phyloP scores from a whole-genome alignment of 257 asterid genomes.

The Solanum chmielewskii region DNA sequence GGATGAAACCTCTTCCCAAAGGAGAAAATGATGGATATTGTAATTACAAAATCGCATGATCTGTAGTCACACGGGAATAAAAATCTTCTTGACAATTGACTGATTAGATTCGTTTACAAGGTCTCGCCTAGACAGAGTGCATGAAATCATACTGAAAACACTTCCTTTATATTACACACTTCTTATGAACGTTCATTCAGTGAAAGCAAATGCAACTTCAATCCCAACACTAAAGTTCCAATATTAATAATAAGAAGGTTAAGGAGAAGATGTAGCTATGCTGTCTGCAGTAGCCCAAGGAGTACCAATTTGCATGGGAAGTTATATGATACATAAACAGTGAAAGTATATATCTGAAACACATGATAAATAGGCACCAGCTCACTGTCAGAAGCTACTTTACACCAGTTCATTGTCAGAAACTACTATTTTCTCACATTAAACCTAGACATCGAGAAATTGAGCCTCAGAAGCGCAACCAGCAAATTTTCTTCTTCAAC shows the following conservation, averaged over 20 bases:
- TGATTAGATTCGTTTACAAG: neutral
- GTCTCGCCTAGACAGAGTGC: neutral
- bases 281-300: neutral
- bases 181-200: neutral
- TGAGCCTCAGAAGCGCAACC: neutral
- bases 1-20: neutral
- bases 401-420: neutral
- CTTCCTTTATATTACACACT: neutral
- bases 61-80: neutral
- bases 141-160: neutral
- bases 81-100: neutral
- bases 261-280: neutral
- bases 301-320: neutral
- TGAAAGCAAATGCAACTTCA: neutral
- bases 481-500: neutral
- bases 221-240: neutral
- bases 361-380: neutral
- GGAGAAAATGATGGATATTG: neutral
- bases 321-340: neutral
- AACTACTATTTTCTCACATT: neutral
- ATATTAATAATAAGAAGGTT: neutral
- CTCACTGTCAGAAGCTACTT: neutral
- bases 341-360: neutral
- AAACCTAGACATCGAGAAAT: neutral
- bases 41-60: neutral